Conservation (phyloP, 23 red algal species). For the Gracilaria vermiculophylla region DNA sequence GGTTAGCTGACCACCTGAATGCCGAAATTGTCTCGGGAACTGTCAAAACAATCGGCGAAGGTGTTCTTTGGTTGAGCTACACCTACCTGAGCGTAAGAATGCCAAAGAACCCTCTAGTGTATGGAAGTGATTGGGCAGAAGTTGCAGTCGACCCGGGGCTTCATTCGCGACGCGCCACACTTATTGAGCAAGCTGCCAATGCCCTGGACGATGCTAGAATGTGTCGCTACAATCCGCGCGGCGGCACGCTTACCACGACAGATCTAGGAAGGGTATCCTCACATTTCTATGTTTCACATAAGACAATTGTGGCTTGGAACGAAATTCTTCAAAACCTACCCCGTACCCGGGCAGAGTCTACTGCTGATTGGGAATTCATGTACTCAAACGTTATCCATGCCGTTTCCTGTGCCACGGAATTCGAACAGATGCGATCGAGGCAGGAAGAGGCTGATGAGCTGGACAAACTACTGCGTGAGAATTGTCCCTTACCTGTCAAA, state of each 20-base stretch:
- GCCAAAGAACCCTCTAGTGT: conserved; percentile 83
- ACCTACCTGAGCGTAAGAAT: conserved; percentile 90
- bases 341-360: conserved; percentile 10
- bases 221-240: conserved; percentile 62
- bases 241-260: conserved; percentile 63
- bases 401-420: conserved; percentile 73
- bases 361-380: conserved; percentile 48
- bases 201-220: conserved; percentile 85
- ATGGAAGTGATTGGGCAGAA: conserved; percentile 89
- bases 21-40: conserved; percentile 93
- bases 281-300: conserved; percentile 90
- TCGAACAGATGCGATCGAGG: conserved; percentile 81
- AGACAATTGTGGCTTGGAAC: conserved; percentile 81
- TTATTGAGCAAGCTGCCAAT: conserved; percentile 71
- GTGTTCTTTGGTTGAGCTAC: conserved; percentile 84
- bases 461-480: conserved; percentile 54
- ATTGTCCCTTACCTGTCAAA: conserved; percentile 69
- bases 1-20: conserved; percentile 91
- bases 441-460: conserved; percentile 86
- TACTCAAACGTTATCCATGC: conserved; percentile 66
- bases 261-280: conserved; percentile 83
- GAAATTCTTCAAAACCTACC: conserved; percentile 62
- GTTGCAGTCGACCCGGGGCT: conserved; percentile 62
- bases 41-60: conserved; percentile 83
- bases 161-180: conserved; percentile 53